phyloP scores from a whole-genome alignment of 2,329 filamentous ascomycete genomes.

The Fusarium drepaniforme region DNA sequence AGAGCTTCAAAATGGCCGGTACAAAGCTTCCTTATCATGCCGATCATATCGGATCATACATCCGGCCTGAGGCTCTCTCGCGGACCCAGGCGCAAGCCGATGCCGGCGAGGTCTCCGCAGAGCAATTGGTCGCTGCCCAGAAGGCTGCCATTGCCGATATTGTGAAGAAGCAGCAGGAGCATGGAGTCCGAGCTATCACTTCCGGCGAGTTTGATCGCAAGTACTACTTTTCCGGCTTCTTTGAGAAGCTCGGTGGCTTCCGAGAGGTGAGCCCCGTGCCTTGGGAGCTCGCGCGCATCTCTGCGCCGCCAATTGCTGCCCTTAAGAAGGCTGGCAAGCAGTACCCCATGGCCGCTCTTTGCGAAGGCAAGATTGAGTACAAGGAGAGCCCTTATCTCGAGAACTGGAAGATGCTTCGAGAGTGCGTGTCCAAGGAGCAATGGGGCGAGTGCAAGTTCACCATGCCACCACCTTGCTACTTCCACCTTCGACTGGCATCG shows the following conservation, averaged over 20 bases:
- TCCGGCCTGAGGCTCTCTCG: conserved; percentile 73
- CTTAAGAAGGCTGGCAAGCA: conserved; percentile 53
- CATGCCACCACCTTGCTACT: conserved; percentile 75
- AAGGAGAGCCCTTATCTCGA: conserved; percentile 56
- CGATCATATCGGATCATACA: conserved; percentile 79
- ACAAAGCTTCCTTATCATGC: conserved; percentile 71
- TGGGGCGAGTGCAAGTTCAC: conserved; percentile 77
- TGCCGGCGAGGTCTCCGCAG: conserved; percentile 56
- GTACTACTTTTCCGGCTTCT: conserved; percentile 63
- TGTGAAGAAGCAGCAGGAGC: conserved; percentile 72
- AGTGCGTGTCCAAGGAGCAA: conserved; percentile 65
- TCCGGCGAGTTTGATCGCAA: conserved; percentile 76
- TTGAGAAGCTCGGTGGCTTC: conserved; percentile 59
- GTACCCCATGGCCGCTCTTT: conserved; percentile 55
- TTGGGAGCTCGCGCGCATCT: conserved; percentile 52
- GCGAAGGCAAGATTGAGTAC: conserved; percentile 57
- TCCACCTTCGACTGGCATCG: conserved; percentile 67
- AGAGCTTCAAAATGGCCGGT: conserved; percentile 36
- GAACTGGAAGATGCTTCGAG: conserved; percentile 55
- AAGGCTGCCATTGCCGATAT: conserved; percentile 73
- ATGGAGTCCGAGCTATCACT: conserved; percentile 73
- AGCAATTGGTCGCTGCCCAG: conserved; percentile 67
- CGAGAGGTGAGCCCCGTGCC: conserved; percentile 53
- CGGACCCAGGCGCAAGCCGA: conserved; percentile 62
- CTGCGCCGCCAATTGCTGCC: conserved; percentile 54